Evolutionary conservation across 2,329 filamentous ascomycete genomes (phyloP), one percentile per base, ranked within the genome.

Genomic region (Trichoderma brevicompactum): DNA sequence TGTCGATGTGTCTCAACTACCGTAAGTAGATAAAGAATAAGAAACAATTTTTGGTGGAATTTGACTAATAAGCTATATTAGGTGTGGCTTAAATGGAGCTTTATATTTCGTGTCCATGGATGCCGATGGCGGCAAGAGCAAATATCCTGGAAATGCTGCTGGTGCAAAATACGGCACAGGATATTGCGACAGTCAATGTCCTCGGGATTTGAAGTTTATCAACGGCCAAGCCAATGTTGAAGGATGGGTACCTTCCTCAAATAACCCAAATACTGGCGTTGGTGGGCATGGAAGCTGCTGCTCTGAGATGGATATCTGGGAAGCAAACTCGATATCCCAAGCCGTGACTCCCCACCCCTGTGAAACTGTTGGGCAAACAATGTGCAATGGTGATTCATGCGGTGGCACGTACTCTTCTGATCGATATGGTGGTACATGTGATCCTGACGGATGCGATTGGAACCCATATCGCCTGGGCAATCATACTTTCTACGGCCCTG

Each of bases 41-140:
- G 3, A 23, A 5, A 12, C 7, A 8, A 7, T 23, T 10, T 10
- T 43, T 4, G 23, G 6, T 10, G 2, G 10, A 6, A 34, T 28
- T 8, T 2, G 7, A 28, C 49, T 58, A 58, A 58, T 13, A 19
- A 15, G 19, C 5, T 46, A 83, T 84, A 70, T 79, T 19, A 84
- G 85, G 66, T 92, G 89, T 72, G 89, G 89, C 67, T 78, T 92
- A 66, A 92, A 92, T 76, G 89, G 89, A 63, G 89, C 89, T 52
- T 79, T 92, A 53, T 91, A 92, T 79, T 85, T 88, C 64, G 82
- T 85, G 52, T 80, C 82, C 72, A 88, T 88, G 86, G 84, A 86
- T 44, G 76, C 78, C 17, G 85, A 87, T 69, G 85, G 85, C 69
- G 85, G 85, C 54, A 72, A 79, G 69, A 71, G 75, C 73, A 82